Evolutionary conservation across 1,284 basidiomycete genomes (phyloP), one percentile per base, ranked within the genome.

Genomic region (Rhodotorula sp.): DNA sequence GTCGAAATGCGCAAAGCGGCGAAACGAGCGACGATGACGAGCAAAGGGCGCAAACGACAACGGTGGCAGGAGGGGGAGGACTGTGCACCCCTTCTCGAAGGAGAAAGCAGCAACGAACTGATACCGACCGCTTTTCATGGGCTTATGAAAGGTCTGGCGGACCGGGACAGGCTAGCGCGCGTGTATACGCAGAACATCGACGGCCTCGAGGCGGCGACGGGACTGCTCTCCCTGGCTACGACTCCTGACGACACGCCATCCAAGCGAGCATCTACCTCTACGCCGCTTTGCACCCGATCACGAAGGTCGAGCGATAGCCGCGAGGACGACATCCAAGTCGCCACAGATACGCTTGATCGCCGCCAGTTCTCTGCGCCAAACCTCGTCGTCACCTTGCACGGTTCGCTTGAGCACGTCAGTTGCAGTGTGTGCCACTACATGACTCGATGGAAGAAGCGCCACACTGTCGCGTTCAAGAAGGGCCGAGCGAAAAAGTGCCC

Each of bases 81-180:
- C 10, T 14, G 37, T 42, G 37, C 30, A 3, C 24, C 18, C 46
- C 14, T 15, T 4, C 24, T 22, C 48, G 29, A 30, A 45, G 42
- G 26, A 10, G 42, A 0, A 18, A 48, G 57, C 33, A n/a, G 44
- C n/a, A 24, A 10, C 18, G 30, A 80, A 84, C 18, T 92, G 93
- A 81, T 89, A 63, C 68, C 71, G 26, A 74, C 73, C 10, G 29
- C 53, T 5, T 69, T 70, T 30, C 74, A 75, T 46, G 56, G 7
- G 1, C 49, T 73, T 2, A 22, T 73, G 17, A n/a, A 24, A 3
- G 14, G 29, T 0, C 18, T 71, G 12, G 44, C 66, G 22, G 20
- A 37, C 14, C 14, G 53, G 0, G 64, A 53, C 2, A 26, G 30
- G 30, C 66, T 71, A 1, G 22, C 18, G n/a, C 45, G 71, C 26